Percentiles rank a stretch among this genome's conserved stretches.
phyloP scores from a whole-genome alignment of 2,329 filamentous ascomycete species.

The Epicoccum nigrum region DNA sequence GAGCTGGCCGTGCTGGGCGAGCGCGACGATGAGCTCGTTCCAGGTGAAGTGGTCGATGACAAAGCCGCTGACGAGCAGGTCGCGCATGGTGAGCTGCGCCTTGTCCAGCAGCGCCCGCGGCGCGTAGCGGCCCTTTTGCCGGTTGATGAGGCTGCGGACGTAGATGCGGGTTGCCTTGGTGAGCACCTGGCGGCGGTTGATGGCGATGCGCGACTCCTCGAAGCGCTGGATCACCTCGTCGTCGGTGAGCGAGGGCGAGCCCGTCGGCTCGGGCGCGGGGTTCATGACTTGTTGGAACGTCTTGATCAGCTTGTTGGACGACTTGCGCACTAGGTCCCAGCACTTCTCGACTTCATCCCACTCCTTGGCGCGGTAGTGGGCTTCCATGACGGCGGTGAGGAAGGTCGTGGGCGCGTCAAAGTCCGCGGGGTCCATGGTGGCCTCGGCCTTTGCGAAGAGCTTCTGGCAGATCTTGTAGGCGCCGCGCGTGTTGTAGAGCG shows the following conservation, averaged over 20 bases:
- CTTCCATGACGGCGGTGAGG: constrained; percentile 67
- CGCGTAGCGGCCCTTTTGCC: constrained; percentile 52
- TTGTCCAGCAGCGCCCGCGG: constrained; percentile 29
- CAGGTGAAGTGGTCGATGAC: constrained; percentile 76
- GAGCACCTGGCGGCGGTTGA: constrained; percentile 56
- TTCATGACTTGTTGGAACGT: constrained; percentile 44
- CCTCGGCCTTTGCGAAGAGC: constrained; percentile 31
- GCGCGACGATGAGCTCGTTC: constrained; percentile 75
- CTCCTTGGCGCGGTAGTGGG: constrained; percentile 63
- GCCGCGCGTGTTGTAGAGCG: constrained; percentile 57
- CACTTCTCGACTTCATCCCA: constrained; percentile 66
- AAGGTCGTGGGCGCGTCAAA: constrained; percentile 48
- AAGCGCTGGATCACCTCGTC: constrained; percentile 25
- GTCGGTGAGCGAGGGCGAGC: constrained; percentile 31
- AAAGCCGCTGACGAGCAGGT: constrained; percentile 72
- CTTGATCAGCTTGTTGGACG: constrained; percentile 53
- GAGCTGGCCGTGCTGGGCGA: constrained; percentile 66
- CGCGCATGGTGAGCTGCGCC: constrained; percentile 51
- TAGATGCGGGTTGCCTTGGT: constrained; percentile 57
- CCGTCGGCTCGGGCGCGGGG: constrained; percentile 28
- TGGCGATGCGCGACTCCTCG: constrained; percentile 31
- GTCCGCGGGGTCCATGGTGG: constrained; percentile 19
- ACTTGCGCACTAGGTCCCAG: constrained; percentile 68
- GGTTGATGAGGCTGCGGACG: constrained; percentile 58
- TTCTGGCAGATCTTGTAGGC: constrained; percentile 51